These are phyloP conservation scores for Sungouiella thailandica DNA, from an alignment of 805 yeast genomes.

Conservation along the genomic window DNA sequence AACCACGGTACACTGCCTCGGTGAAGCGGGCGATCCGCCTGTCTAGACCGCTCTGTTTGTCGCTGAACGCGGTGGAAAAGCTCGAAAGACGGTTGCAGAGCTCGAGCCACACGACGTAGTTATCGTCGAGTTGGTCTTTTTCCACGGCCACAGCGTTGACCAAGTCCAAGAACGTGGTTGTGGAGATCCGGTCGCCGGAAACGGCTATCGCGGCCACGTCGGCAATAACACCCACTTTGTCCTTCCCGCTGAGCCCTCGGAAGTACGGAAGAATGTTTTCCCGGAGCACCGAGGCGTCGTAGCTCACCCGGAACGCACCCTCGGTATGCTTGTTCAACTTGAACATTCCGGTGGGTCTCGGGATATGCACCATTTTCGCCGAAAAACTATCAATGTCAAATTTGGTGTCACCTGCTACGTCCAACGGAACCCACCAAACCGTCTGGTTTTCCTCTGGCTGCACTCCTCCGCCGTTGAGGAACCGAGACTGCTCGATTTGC, in stretches of 20 bases:
- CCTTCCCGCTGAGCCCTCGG: conserved; percentile 37
- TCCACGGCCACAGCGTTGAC: conserved; percentile 26
- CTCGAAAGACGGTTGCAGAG: conserved; percentile 36
- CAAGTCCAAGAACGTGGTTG: conserved; percentile 42
- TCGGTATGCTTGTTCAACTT: conserved; percentile 47
- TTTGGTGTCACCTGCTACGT: conserved; percentile 14
- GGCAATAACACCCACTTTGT: conserved; percentile 51
- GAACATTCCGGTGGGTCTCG: conserved; percentile 21
- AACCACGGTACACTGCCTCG: conserved; percentile 25
- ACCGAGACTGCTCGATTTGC: conserved; percentile 52
- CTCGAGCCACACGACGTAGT: conserved; percentile 53
- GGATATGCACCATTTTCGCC: conserved; percentile 17
- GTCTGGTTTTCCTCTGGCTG: conserved; percentile 52
- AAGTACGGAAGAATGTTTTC: conserved; percentile 37
- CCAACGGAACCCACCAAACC: conserved; percentile 55
- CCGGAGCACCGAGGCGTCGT: conserved; percentile 39
- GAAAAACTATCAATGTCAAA: conserved; percentile 18
- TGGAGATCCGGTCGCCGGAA: conserved; percentile 35
- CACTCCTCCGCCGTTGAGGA: conserved; percentile 59
- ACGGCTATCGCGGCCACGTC: conserved; percentile 47
- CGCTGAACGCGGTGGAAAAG: conserved; percentile 33
- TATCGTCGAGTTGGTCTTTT: conserved; percentile 24
- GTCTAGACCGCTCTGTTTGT: conserved; percentile 17
- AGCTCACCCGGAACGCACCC: conserved; percentile 53
- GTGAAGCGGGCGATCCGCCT: conserved; percentile 23